Percentiles rank a stretch among this genome's conserved stretches.
phyloP scores from a whole-genome alignment of 2,329 filamentous ascomycete species.

The Talaromyces sp. region DNA sequence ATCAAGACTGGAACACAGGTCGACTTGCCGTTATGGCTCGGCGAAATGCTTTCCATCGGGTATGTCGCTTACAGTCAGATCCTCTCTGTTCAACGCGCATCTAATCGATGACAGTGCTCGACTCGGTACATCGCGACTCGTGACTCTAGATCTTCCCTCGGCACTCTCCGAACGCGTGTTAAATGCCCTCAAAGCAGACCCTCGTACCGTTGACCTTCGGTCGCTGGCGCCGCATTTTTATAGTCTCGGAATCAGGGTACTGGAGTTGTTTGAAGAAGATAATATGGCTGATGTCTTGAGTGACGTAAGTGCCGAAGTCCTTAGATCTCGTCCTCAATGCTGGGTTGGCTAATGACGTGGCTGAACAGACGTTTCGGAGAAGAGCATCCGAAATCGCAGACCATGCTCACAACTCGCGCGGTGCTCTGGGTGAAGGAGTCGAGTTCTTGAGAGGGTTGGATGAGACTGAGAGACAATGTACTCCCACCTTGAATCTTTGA shows the following conservation, averaged over 20 bases:
- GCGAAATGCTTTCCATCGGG: constrained; percentile 70
- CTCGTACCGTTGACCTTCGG: constrained; percentile 77
- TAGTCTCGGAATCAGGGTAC: constrained; percentile 74
- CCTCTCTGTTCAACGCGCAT: neutral
- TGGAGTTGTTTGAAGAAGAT: constrained; percentile 89
- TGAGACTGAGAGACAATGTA: constrained; percentile 74
- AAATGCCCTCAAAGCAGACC: constrained; percentile 86
- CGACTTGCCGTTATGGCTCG: constrained; percentile 87
- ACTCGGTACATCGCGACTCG: constrained; percentile 54
- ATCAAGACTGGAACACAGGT: constrained; percentile 79
- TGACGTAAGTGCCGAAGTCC: constrained; percentile 34
- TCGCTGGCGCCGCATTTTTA: constrained; percentile 86
- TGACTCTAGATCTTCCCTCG: constrained; percentile 76
- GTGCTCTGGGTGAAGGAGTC: constrained; percentile 61
- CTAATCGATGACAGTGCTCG: constrained; percentile 32
- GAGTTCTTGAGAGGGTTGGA: constrained; percentile 87
- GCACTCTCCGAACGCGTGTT: constrained; percentile 75
- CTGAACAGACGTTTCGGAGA: constrained; percentile 66
- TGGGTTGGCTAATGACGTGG: neutral
- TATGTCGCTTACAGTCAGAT: constrained; percentile 25
- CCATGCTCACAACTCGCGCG: constrained; percentile 79
- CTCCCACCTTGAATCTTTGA: constrained; percentile 27
- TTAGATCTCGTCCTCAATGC: neutral
- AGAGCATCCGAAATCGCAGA: constrained; percentile 79
- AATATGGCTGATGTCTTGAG: constrained; percentile 69